Evolutionary conservation across 768 basidiomycete genomes (phyloP).

Genomic region (Mycena kentingensis): DNA sequence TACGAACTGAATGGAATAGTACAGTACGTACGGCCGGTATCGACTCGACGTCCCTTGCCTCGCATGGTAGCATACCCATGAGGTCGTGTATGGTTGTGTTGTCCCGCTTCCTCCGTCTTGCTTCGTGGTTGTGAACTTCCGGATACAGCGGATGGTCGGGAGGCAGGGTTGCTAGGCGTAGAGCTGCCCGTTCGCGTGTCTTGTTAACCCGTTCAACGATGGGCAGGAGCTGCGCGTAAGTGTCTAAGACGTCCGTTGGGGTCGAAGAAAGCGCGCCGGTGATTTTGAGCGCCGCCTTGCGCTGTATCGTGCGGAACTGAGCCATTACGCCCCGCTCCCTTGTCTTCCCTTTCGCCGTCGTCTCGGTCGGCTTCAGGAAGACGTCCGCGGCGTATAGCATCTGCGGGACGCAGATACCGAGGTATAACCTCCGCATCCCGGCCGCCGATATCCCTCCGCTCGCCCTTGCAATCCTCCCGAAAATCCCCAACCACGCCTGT

Average conservation of each 20-base stretch:
- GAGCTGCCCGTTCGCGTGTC: not conserved
- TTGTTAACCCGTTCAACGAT: not conserved
- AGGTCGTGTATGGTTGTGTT: not conserved
- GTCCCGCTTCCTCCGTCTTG: not conserved
- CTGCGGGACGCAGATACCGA: slow-evolving; percentile 18
- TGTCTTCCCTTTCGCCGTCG: not conserved
- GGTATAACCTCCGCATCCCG: slow-evolving; percentile 16
- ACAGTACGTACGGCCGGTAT: slow-evolving; percentile 1
- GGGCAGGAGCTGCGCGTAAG: slow-evolving; percentile 10
- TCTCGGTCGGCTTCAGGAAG: slow-evolving; percentile 8
- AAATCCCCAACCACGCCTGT: slow-evolving; percentile 18
- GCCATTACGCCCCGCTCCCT: not conserved
- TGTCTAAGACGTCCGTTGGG: slow-evolving; percentile 14
- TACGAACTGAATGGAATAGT: too few species aligned
- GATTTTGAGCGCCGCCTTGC: slow-evolving; percentile 16
- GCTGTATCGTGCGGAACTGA: slow-evolving; percentile 15
- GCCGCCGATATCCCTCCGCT: slow-evolving; percentile 9
- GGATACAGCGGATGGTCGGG: not conserved
- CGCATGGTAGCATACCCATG: not conserved
- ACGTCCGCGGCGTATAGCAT: slow-evolving; percentile 27
- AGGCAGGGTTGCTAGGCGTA: not conserved
- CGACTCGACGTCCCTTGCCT: slow-evolving; percentile 1
- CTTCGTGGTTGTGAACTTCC: not conserved
- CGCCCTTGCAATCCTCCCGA: slow-evolving; percentile 5
- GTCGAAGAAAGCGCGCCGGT: slow-evolving; percentile 21